Evolutionary conservation across 2,329 filamentous ascomycete species (phyloP), one percentile per base, ranked within the genome.

Genomic region (Pseudogymnoascus sp.): DNA sequence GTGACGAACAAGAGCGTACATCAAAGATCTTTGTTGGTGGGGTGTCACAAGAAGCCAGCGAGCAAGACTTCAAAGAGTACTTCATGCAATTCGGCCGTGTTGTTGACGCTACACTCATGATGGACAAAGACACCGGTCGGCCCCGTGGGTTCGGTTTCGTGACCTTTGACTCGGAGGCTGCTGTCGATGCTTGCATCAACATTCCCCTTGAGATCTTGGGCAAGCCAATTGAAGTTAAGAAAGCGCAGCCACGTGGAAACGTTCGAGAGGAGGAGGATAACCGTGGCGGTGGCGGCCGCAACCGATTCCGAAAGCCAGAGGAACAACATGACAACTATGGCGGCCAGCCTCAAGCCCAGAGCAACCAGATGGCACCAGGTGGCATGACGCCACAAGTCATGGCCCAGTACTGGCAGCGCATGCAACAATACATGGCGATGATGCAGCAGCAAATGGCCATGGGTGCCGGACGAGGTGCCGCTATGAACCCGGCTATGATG

Each of bases 1-100:
- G 95, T 68, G 95, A 99, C 72, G 95, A 99, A 76, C 95, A 99
- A 75, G 95, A 99, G 74, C 93, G 96, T 74, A 99, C 95, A 0
- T 95, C 90, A 77, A 99, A 99, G 78, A 99, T 99, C 69, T 99
- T 99, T 70, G 95, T 99, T 21, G 95, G 95, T 34, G 95, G 95
- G 72, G 95, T 99, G 63, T 96, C 91, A 75, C 95, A 97, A 77
- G 95, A 99, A 72, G 95, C 93, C 0, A 97, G 91, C 0, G 95
- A 99, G 72, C 88, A 93, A 66, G 92, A 97, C 74, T 99, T 99
- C 75, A 92, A 91, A 73, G 88, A 95, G 65, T 99, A 96, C 77
- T 99, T 99, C 78, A 91, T 90, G 72, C 91, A 96, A 72, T 99
- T 97, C 71, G 95, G 95, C 28, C 88, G 93, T 65, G 95, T 99